Evolutionary conservation across 139 green algal species (phyloP), one percentile per base, ranked within the genome.

Genomic region (Diplosphaera chodatii): DNA sequence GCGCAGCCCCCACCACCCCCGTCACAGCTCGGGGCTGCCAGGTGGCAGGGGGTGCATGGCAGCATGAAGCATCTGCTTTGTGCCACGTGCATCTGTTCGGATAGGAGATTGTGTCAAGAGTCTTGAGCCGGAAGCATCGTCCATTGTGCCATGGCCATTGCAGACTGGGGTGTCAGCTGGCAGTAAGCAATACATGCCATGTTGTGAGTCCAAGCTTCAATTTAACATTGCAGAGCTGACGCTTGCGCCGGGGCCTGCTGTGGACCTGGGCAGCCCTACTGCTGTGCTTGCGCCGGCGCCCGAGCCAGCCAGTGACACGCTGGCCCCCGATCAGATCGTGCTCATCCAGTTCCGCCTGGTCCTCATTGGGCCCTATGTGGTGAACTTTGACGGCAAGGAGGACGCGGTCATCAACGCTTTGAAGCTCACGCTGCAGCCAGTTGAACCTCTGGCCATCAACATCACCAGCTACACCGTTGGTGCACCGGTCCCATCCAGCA

Each of bases 391-490:
- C 16, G 48, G 48, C 48, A 59, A 59, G 48, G 48, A 59, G 48
- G 48, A 59, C 16, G 48, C 48, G 25, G 48, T 59, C 48, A 59
- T 59, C 48, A 59, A 59, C 16, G 48, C 48, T 10, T 18, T 59
- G 48, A 59, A 25, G 3, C 13, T 18, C 8, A 59, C 48, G 16
- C 16, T 59, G 48, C 48, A 59, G 48, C 48, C 48, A 25, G 48
- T 59, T 10, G 48, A 59, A 5, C 48, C 48, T 18, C 22, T 59
- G 3, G 48, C 48, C 48, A 59, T 59, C 18, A 59, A 59, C 48
- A 59, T 59, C 48, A 59, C 48, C 48, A 59, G 48, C 48, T 59
- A 59, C 48, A 59, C 48, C 8, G 48, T 59, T 59, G 48, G 48
- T 18, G 48, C 48, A 3, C 48, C 48, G 48, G 48, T 59, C 13